phyloP scores from a whole-genome alignment of 2,329 filamentous ascomycete genomes.

The Epichloe gansuensis region DNA sequence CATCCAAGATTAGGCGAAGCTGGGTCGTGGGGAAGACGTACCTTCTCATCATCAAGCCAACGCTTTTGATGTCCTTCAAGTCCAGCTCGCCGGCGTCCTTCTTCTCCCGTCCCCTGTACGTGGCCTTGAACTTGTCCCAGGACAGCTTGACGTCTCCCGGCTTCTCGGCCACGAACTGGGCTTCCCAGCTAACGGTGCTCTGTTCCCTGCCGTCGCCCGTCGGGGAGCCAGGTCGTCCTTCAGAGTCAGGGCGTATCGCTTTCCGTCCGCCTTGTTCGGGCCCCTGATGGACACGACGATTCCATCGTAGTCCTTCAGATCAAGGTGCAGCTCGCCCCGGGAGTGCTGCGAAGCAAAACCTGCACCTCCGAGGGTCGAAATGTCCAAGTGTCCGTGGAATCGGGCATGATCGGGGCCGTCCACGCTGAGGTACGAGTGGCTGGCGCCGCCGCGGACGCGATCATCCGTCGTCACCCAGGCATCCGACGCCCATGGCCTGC shows the following conservation, averaged over 20 bases:
- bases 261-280: slow-evolving; percentile 39
- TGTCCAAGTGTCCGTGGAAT: slow-evolving; percentile 63
- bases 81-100: slow-evolving; percentile 49
- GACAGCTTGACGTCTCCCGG: slow-evolving; percentile 38
- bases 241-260: slow-evolving; percentile 61
- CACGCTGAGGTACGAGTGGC: slow-evolving; percentile 37
- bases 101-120: slow-evolving; percentile 58
- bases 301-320: slow-evolving; percentile 52
- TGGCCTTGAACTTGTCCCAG: slow-evolving; percentile 56
- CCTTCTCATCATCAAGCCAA: slow-evolving; percentile 77
- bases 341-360: slow-evolving; percentile 75
- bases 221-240: slow-evolving; percentile 55
- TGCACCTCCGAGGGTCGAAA: slow-evolving; percentile 61
- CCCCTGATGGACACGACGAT: slow-evolving; percentile 38
- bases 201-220: slow-evolving; percentile 56
- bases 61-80: slow-evolving; percentile 45
- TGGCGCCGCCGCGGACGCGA: slow-evolving; percentile 62
- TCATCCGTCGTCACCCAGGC: slow-evolving; percentile 65
- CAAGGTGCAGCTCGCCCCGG: slow-evolving; percentile 44
- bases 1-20: no score
- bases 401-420: slow-evolving; percentile 28
- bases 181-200: slow-evolving; percentile 63
- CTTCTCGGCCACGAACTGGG: slow-evolving; percentile 40
- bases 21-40: slow-evolving; percentile 22
- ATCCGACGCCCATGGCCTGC: slow-evolving; percentile 43